Conservation (phyloP, 73 alveolate genomes). For the Urostyla sp. region DNA sequence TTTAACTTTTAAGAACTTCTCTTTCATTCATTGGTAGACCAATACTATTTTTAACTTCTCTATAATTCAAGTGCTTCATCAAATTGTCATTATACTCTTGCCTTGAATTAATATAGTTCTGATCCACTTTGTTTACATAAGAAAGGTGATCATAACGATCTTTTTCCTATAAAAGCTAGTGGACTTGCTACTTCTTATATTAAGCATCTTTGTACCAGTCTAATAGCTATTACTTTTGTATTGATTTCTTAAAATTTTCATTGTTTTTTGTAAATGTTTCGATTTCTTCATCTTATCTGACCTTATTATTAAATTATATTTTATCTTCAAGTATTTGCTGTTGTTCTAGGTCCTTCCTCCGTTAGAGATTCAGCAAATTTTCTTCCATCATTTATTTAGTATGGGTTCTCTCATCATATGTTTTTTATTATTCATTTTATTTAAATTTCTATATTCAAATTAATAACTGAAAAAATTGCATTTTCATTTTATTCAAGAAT, state of each 20-base stretch:
- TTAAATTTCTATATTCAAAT: slow-evolving; percentile 4
- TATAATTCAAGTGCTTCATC: neutral
- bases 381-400: slow-evolving; percentile 9
- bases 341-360: neutral
- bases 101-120: neutral
- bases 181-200: slow-evolving; percentile 13
- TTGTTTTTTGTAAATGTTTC: neutral
- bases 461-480: neutral
- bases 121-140: slow-evolving; percentile 12
- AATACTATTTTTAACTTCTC: slow-evolving; percentile 16
- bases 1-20: neutral
- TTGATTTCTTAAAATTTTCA: neutral
- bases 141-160: slow-evolving; percentile 6
- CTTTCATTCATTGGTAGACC: slow-evolving; percentile 20
- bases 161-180: slow-evolving; percentile 9
- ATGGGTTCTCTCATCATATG: neutral
- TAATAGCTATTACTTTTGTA: slow-evolving; percentile 2
- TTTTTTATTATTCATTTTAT: neutral
- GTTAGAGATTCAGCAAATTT: neutral
- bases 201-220: slow-evolving; percentile 42
- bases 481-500: neutral
- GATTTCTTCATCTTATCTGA: neutral
- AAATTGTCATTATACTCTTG: slow-evolving; percentile 21
- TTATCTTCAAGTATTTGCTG: neutral
- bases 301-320: neutral